These are phyloP conservation scores for Balamuthia mandrillaris DNA, from an alignment of 208 protist species.

Conservation along the genomic window DNA sequence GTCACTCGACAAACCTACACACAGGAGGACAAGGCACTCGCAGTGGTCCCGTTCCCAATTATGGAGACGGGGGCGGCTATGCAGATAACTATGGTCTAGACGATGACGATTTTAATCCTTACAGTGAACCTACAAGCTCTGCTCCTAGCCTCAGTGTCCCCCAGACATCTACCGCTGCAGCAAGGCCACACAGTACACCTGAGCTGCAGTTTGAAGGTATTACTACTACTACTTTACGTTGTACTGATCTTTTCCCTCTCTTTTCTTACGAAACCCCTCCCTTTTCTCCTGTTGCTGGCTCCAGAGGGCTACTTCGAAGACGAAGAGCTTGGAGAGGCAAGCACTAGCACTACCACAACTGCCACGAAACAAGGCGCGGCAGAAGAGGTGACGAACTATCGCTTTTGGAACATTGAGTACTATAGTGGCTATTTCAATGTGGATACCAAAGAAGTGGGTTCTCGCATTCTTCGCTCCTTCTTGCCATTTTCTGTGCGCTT, in stretches of 20 bases:
- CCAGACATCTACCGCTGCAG: too few relatives aligned
- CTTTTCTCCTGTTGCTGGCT: neutral
- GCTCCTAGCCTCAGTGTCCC: too few relatives aligned
- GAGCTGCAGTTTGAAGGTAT: neutral
- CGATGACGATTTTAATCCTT: too few relatives aligned
- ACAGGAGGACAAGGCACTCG: too few relatives aligned
- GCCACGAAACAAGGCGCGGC: neutral
- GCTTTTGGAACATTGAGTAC: constrained; percentile 30
- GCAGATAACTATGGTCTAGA: too few relatives aligned
- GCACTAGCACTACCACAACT: neutral
- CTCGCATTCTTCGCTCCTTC: neutral
- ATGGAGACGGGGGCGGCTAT: too few relatives aligned
- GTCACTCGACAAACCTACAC: too few relatives aligned
- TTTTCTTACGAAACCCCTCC: neutral
- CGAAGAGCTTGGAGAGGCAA: neutral
- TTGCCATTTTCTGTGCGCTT: constrained; percentile 23
- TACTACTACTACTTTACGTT: neutral
- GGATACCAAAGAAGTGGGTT: constrained; percentile 15
- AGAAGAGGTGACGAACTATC: neutral
- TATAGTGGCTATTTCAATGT: constrained; percentile 31
- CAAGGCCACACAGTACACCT: too few relatives aligned
- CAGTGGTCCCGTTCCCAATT: too few relatives aligned
- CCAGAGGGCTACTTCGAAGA: neutral
- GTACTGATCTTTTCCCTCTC: neutral
- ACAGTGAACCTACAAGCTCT: too few relatives aligned